Conservation (phyloP, 176 grass and related monocot species). For the Poa pratensis region DNA sequence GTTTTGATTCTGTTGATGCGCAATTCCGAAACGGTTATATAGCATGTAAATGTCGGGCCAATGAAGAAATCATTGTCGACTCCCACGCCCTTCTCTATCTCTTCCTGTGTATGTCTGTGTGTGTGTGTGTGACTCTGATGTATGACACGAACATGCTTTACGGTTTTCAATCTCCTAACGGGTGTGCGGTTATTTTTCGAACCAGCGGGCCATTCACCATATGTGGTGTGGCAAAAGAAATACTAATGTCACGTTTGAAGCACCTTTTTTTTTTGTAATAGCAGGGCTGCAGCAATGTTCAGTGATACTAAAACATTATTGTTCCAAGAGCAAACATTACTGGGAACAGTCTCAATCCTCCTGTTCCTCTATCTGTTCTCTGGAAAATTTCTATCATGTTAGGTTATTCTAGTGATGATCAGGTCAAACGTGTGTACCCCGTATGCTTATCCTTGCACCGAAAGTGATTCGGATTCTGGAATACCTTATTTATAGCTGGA, state of each 20-base stretch:
- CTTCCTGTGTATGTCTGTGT: background rate
- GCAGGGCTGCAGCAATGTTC: background rate
- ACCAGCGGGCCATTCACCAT: background rate
- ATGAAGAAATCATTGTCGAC: background rate
- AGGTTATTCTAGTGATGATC: background rate
- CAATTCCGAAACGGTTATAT: background rate
- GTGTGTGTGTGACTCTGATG: background rate
- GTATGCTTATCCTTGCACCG: background rate
- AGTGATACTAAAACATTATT: slow-evolving; percentile 1
- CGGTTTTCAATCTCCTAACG: background rate
- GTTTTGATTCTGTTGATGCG: background rate
- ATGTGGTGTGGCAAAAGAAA: background rate
- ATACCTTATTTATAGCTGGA: background rate
- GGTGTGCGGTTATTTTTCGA: background rate
- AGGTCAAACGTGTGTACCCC: slow-evolving; percentile 20
- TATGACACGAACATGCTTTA: background rate
- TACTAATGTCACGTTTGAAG: background rate
- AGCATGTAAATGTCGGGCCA: background rate
- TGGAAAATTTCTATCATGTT: background rate
- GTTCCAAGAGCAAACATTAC: slow-evolving; percentile 6
- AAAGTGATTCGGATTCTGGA: slow-evolving; percentile 6
- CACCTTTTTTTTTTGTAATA: background rate
- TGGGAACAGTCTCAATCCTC: background rate
- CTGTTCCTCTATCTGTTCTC: slow-evolving; percentile 7
- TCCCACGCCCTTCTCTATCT: background rate